Base-by-base conservation (phyloP, 768 basidiomycete species). In the Suillus hirtellus region DNA sequence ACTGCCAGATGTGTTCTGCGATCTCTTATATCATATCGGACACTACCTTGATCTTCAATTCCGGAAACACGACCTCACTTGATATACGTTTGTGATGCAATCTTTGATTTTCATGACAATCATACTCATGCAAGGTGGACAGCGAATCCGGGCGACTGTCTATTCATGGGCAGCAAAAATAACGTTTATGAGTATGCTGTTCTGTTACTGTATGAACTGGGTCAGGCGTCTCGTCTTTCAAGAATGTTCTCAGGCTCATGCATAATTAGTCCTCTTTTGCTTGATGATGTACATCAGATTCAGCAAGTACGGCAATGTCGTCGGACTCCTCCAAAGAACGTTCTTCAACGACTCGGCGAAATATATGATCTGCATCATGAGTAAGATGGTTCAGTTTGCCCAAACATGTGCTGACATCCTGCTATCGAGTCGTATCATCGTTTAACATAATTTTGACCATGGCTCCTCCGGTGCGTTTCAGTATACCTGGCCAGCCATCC, bases 221-320 rank as follows among this genome's bases (percentile, higher is more conserved):
- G 54, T 55, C 14, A 15, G 54, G 37, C 21, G 37, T 38, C 54
- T 24, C 12, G n/a, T 21, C 46, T 46, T n/a, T 6, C n/a, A 12
- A 21, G 11, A 46, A 46, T 1, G 21, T 12, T 46, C n/a, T 21
- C 2, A 2, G n/a, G n/a, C 46, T 21, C 4, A 46, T 21, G n/a
- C 46, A 46, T 12, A 46, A 46, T 21, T 5, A 46, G 46, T 46
- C n/a, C 46, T 46, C n/a, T 5, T 46, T 5, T 21, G 46, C n/a
- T 46, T 46, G n/a, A 21, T 46, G 46, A 21, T 46, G n/a, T 46
- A 46, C n/a, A 46, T 46, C n/a, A 46, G 46, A 46, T 46, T 46
- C 46, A 46, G 46, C n/a, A 46, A 46, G n/a, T 46, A 46, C 46
- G 21, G 5, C 46, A 6, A 46, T 46, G n/a, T n/a, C 11, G 2